Conservation (phyloP, 2,329 filamentous ascomycete genomes). For the Scedosporium minutisporum region DNA sequence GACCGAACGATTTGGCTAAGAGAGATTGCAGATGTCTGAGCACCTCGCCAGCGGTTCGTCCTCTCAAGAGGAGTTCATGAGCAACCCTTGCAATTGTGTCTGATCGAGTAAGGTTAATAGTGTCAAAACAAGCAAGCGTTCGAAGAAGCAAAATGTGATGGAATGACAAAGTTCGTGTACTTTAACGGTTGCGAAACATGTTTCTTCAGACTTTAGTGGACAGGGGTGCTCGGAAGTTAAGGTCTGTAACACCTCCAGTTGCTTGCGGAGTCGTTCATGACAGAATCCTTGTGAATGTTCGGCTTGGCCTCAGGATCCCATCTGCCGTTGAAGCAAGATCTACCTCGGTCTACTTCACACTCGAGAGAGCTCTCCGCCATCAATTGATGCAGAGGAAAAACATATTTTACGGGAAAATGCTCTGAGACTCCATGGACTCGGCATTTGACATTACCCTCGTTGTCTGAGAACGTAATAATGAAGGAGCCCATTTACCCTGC, state of each 20-base stretch:
- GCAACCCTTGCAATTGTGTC: not conserved
- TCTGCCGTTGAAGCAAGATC: not conserved
- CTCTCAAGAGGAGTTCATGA: not conserved
- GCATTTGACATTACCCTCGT: not conserved
- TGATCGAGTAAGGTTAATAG: not conserved
- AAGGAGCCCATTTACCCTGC: not conserved
- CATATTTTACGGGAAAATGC: no score
- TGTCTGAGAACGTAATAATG: not conserved
- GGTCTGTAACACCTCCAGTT: not conserved
- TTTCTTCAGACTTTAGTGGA: not conserved
- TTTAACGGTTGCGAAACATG: not conserved
- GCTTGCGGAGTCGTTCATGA: not conserved
- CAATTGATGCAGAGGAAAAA: no score
- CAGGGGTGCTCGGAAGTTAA: not conserved
- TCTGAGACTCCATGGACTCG: no score
- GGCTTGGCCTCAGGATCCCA: not conserved
- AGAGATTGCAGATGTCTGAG: conserved; percentile 6
- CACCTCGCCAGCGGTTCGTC: not conserved
- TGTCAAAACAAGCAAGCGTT: not conserved
- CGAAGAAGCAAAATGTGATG: not conserved
- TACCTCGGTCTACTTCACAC: no score
- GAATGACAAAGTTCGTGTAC: not conserved
- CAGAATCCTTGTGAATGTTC: not conserved
- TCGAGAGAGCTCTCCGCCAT: no score
- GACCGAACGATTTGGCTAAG: not conserved